phyloP scores from a whole-genome alignment of 2,329 filamentous ascomycete species.

The Escovopsis weberi region DNA sequence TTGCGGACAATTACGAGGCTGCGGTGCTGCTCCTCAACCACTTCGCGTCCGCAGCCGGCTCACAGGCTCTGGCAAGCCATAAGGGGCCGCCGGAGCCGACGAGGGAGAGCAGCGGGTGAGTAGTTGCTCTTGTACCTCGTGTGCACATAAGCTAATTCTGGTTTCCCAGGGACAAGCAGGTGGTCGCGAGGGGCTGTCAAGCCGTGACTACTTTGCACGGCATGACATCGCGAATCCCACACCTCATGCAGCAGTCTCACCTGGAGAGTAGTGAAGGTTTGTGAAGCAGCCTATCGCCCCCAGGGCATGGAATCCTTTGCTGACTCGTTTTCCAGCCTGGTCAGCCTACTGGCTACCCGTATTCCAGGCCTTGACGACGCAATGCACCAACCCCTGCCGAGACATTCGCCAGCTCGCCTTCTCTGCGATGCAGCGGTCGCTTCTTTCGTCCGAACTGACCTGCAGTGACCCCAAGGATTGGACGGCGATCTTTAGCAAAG shows the following conservation, averaged over 20 bases:
- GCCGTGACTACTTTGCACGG: constrained; percentile 71
- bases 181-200: constrained; percentile 63
- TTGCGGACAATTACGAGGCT: constrained; percentile 89
- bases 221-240: constrained; percentile 67
- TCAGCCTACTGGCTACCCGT: constrained; percentile 96
- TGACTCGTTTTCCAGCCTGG: constrained; percentile 50
- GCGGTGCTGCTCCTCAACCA: constrained; percentile 74
- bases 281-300: constrained; percentile 6
- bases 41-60: constrained; percentile 70
- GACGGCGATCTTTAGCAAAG: constrained; percentile 88
- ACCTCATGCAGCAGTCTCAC: constrained; percentile 84
- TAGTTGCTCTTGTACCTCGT: not conserved
- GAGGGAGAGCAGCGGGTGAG: constrained; percentile 15
- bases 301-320: not conserved
- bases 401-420: constrained; percentile 86
- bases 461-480: constrained; percentile 79
- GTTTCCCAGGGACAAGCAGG: constrained; percentile 24
- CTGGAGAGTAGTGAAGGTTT: constrained; percentile 71
- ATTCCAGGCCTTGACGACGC: constrained; percentile 72
- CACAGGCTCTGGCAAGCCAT: constrained; percentile 57
- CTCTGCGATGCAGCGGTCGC: constrained; percentile 66
- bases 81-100: constrained; percentile 15
- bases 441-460: constrained; percentile 73
- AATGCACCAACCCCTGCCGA: constrained; percentile 88
- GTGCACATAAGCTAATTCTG: not conserved